Conservation (phyloP, 164 flowering plant species). For the Santalum album region DNA sequence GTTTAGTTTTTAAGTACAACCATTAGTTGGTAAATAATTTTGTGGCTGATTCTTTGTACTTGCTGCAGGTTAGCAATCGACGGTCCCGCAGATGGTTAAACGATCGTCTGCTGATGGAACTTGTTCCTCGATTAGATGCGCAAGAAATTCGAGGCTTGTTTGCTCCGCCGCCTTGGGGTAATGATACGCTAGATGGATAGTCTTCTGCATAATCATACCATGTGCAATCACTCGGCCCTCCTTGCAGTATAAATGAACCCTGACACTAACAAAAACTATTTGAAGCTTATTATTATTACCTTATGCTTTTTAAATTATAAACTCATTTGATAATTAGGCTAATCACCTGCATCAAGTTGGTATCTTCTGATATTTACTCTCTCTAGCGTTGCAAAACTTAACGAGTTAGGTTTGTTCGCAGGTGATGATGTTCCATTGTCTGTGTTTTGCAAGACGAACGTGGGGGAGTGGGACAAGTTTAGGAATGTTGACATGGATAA, state of each 20-base stretch:
- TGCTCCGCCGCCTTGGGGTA: slow-evolving; percentile 99
- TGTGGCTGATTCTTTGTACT: slow-evolving; percentile 2
- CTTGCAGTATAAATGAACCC: too few species aligned
- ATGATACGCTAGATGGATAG: slow-evolving; percentile 2
- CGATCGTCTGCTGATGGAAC: slow-evolving; percentile 88
- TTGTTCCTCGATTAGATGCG: slow-evolving; percentile 79
- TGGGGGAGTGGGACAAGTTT: slow-evolving; percentile 74
- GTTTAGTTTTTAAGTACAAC: too few species aligned
- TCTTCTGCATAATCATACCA: too few species aligned
- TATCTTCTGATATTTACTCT: too few species aligned
- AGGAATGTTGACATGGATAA: slow-evolving; percentile 91
- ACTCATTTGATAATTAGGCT: too few species aligned
- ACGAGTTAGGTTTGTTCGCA: slow-evolving; percentile 23
- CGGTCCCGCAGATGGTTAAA: slow-evolving; percentile 82
- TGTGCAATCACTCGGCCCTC: too few species aligned
- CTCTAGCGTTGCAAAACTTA: too few species aligned
- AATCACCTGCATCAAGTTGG: too few species aligned
- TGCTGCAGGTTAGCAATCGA: slow-evolving; percentile 75
- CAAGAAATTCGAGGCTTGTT: slow-evolving; percentile 93
- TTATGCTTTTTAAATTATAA: too few species aligned
- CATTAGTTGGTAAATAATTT: background rate
- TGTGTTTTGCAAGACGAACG: slow-evolving; percentile 73
- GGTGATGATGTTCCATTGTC: slow-evolving; percentile 76
- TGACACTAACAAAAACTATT: too few species aligned
- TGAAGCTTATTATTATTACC: too few species aligned